These are phyloP conservation scores for Taiozyma sp. DNA, from an alignment of 1,139 yeast genomes.

Conservation along the genomic window DNA sequence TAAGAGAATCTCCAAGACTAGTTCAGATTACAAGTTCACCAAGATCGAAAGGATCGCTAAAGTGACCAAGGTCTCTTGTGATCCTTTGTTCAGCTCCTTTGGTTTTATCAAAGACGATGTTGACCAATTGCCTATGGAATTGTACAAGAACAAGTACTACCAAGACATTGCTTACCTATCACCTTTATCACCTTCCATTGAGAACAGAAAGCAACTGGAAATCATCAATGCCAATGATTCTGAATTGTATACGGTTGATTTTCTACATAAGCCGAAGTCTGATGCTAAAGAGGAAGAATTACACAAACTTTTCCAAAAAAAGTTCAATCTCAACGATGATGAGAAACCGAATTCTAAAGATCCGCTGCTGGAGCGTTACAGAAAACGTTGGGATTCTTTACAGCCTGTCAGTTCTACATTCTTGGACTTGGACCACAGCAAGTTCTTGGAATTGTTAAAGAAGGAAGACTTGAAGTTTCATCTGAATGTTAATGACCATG, in stretches of 20 bases:
- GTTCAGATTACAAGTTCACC: slow-evolving; percentile 43
- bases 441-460: slow-evolving; percentile 13
- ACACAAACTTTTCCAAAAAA: slow-evolving; percentile 5
- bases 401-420: slow-evolving; percentile 14
- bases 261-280: slow-evolving; percentile 13
- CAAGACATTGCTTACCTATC: slow-evolving; percentile 49
- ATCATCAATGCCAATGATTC: slow-evolving; percentile 7
- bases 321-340: slow-evolving; percentile 2
- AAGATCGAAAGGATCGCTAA: slow-evolving; percentile 51
- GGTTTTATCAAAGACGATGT: slow-evolving; percentile 64
- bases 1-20: slow-evolving; percentile 35
- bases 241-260: slow-evolving; percentile 10
- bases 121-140: slow-evolving; percentile 46
- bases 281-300: slow-evolving; percentile 17
- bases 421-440: background rate
- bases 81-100: slow-evolving; percentile 63
- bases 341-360: slow-evolving; percentile 1
- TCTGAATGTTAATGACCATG: slow-evolving; percentile 17
- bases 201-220: slow-evolving; percentile 16
- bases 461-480: slow-evolving; percentile 22
- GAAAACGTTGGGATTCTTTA: slow-evolving; percentile 6
- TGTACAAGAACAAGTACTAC: slow-evolving; percentile 39
- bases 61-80: slow-evolving; percentile 58
- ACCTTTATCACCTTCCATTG: slow-evolving; percentile 30
- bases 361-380: slow-evolving; percentile 7